Evolutionary conservation across 371 early-diverging fungal genomes (phyloP).

Genomic region (Mortierella sp.): DNA sequence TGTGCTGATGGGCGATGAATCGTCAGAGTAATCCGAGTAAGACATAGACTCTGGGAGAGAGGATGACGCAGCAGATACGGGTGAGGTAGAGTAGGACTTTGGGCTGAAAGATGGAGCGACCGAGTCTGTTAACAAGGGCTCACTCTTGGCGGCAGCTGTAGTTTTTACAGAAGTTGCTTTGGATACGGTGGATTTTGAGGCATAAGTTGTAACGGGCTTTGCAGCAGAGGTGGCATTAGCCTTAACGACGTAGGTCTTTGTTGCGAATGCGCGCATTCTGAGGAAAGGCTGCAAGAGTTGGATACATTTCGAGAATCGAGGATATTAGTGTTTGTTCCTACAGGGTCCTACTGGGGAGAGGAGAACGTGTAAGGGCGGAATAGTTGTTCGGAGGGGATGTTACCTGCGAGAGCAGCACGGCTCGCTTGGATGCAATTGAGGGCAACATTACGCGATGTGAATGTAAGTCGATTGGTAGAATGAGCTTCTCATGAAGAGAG

Average conservation of each 20-base stretch:
- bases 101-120: no score
- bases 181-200: neutral
- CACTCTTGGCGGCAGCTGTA: neutral
- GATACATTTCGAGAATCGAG: no score
- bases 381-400: neutral
- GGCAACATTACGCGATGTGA: slow-evolving; percentile 8
- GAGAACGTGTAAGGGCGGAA: neutral
- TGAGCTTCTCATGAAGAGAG: no score
- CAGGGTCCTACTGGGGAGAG: no score
- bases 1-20: neutral
- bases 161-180: slow-evolving; percentile 4
- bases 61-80: neutral
- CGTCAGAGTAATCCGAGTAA: slow-evolving; percentile 2
- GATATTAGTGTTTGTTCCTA: no score
- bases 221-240: slow-evolving; percentile 22
- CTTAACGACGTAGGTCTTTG: slow-evolving; percentile 38
- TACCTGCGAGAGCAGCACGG: slow-evolving; percentile 24
- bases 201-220: slow-evolving; percentile 15
- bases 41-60: neutral
- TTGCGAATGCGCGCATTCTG: slow-evolving; percentile 33
- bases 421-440: slow-evolving; percentile 12
- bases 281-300: slow-evolving; percentile 13
- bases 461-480: no score
- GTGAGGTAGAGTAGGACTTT: no score
- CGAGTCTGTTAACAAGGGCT: no score